Evolutionary conservation across 139 green algal genomes (phyloP).

Genomic region (Closterium sp.): DNA sequence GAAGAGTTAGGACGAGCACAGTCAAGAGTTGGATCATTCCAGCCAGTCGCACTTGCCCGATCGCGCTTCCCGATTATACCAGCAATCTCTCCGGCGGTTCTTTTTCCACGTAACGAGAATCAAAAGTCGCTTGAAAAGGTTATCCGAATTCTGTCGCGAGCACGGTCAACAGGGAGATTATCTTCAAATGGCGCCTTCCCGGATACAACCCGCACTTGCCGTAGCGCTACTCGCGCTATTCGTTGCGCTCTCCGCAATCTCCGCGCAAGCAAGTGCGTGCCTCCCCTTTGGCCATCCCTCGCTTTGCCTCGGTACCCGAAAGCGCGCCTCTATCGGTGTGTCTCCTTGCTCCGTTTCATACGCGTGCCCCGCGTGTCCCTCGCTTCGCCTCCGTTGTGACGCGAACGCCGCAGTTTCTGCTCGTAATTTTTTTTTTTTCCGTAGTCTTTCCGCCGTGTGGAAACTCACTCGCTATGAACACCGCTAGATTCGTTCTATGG

Average conservation of each 20-base stretch:
- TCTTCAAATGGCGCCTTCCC: background rate
- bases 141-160: background rate
- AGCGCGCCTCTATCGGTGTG: background rate
- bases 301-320: background rate
- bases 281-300: background rate
- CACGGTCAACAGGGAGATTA: too few species aligned
- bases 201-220: background rate
- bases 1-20: too few species aligned
- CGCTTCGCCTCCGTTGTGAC: background rate
- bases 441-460: background rate
- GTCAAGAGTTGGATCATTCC: too few species aligned
- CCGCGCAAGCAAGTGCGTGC: background rate
- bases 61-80: too few species aligned
- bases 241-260: background rate
- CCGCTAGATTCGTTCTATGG: background rate
- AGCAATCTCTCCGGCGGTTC: background rate
- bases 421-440: too few species aligned
- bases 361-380: background rate
- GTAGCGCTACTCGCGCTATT: background rate
- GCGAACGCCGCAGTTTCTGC: background rate
- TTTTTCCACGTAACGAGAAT: background rate
- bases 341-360: background rate
- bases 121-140: background rate
- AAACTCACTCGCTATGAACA: background rate
- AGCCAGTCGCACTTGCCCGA: too few species aligned